These are phyloP conservation scores for Avena insularis DNA, from an alignment of 176 grass and related monocot genomes.

Conservation along the genomic window DNA sequence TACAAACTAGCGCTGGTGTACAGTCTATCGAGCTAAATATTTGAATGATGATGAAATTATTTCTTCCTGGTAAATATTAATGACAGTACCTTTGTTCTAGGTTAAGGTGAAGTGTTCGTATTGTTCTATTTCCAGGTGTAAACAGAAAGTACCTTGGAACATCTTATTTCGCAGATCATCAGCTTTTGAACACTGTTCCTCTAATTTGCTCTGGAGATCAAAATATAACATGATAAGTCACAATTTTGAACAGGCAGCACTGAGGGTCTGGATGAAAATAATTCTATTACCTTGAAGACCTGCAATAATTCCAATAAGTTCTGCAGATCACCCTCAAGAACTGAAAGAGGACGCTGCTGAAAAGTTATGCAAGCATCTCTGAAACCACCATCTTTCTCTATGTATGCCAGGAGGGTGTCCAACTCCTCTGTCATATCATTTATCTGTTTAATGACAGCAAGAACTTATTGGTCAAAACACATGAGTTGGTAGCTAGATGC, in stretches of 20 bases:
- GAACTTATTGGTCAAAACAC: constrained; percentile 25
- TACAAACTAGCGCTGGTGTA: neutral
- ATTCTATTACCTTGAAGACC: constrained; percentile 69
- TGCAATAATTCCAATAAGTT: constrained; percentile 62
- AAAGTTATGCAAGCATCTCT: constrained; percentile 78
- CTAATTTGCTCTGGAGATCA: constrained; percentile 65
- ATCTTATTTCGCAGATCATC: constrained; percentile 86
- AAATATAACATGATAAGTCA: constrained; percentile 48
- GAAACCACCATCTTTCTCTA: constrained; percentile 87
- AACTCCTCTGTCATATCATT: constrained; percentile 84
- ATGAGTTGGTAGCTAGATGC: neutral
- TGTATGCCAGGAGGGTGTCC: constrained; percentile 66
- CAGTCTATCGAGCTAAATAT: neutral
- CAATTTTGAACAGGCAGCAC: constrained; percentile 24
- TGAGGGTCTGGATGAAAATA: neutral
- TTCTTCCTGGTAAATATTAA: constrained; percentile 11
- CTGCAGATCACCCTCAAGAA: constrained; percentile 68
- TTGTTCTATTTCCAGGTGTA: constrained; percentile 14
- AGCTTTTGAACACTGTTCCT: constrained; percentile 69
- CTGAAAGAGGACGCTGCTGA: constrained; percentile 68
- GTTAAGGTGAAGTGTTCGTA: neutral
- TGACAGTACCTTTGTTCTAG: neutral
- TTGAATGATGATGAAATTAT: constrained; percentile 20
- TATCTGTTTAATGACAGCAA: constrained; percentile 55
- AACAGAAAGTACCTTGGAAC: constrained; percentile 69